phyloP scores from a whole-genome alignment of 257 asterid genomes.

The Gentiana macrophylla region DNA sequence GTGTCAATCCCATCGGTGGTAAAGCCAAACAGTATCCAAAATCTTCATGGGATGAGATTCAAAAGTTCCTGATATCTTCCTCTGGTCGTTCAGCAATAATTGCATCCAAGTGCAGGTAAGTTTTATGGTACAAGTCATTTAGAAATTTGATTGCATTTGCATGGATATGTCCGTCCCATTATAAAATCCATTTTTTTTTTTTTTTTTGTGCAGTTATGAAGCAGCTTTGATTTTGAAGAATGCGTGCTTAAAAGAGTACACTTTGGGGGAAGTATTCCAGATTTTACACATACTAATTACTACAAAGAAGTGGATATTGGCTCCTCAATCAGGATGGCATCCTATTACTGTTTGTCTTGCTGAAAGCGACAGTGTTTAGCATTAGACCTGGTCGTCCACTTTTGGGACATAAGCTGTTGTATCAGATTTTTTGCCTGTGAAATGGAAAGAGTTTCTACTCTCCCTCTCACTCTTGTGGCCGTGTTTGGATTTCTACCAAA shows the following conservation, averaged over 20 bases:
- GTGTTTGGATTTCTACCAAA: too few species aligned
- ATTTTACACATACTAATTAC: conserved; percentile 35
- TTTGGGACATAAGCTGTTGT: too few species aligned
- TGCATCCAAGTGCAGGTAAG: conserved; percentile 46
- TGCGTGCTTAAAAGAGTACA: conserved; percentile 30
- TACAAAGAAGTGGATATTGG: conserved; percentile 31
- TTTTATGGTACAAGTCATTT: background rate
- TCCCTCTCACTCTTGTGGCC: too few species aligned
- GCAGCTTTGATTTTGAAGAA: conserved; percentile 39
- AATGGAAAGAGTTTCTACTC: too few species aligned
- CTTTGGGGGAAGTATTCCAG: conserved; percentile 42
- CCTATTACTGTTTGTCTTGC: conserved; percentile 25
- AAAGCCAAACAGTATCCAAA: conserved; percentile 17
- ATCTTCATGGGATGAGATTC: conserved; percentile 29
- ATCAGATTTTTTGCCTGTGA: too few species aligned
- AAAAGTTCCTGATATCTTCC: conserved; percentile 30
- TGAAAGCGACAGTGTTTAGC: conserved; percentile 10
- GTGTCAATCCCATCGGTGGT: conserved; percentile 24
- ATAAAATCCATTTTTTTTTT: background rate
- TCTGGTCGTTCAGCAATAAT: conserved; percentile 28
- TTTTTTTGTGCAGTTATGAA: conserved; percentile 31
- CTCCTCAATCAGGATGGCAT: conserved; percentile 30
- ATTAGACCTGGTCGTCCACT: too few species aligned
- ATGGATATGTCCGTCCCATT: background rate
- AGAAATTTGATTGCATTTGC: background rate